A percentile compares a stretch with the other conserved stretches of the same genome.
These are phyloP conservation scores for Trichoderma sp. DNA, from an alignment of 2,329 filamentous ascomycete species.

Conservation along the genomic window DNA sequence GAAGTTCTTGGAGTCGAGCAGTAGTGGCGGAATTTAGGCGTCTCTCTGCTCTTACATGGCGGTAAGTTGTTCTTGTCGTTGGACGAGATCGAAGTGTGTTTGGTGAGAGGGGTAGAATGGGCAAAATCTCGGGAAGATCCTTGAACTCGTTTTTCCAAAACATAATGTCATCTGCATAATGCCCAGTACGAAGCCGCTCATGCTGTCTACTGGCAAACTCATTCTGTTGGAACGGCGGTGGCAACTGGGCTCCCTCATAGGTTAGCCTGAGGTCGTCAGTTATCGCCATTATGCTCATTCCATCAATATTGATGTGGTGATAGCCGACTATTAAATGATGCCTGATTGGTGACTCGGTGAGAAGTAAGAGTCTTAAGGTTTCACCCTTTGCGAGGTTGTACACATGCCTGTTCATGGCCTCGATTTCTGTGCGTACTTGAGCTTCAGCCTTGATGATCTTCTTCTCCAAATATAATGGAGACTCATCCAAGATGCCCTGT, in stretches of 20 bases:
- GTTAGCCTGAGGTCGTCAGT: constrained; percentile 45
- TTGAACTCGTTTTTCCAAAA: background rate
- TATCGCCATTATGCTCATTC: constrained; percentile 45
- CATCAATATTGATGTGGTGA: constrained; percentile 56
- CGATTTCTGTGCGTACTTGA: background rate
- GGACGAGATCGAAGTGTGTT: background rate
- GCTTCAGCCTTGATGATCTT: background rate
- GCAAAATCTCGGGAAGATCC: background rate
- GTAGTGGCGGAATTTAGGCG: background rate
- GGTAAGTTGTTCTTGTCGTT: background rate
- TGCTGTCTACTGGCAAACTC: constrained; percentile 39
- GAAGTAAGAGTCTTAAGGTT: constrained; percentile 34
- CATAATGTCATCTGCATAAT: background rate
- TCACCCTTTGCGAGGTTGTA: constrained; percentile 28
- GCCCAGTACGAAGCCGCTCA: constrained; percentile 30
- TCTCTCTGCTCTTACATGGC: background rate
- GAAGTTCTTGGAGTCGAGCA: background rate
- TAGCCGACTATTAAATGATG: constrained; percentile 46
- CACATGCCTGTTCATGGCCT: background rate
- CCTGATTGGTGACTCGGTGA: constrained; percentile 32
- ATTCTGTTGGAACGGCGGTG: constrained; percentile 34
- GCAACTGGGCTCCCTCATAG: constrained; percentile 38
- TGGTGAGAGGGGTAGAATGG: background rate
- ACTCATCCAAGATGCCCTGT: background rate
- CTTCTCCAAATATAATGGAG: background rate